A percentile compares a stretch with the other conserved stretches of the same genome.
These are phyloP conservation scores for Picea glauca DNA, from an alignment of 75 land plant species.

Conservation along the genomic window DNA sequence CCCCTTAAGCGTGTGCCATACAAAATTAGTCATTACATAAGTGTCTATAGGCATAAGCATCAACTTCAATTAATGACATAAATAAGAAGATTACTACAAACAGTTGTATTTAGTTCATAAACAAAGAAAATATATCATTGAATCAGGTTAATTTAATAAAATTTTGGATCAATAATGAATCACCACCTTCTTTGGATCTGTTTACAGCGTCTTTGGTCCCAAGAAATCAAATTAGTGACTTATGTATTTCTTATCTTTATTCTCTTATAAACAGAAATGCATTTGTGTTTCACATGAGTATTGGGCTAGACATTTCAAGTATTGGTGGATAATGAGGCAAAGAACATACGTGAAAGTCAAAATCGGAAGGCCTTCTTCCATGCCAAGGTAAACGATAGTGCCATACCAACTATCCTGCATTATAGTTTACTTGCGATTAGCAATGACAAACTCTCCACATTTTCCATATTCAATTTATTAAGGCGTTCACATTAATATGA, in stretches of 20 bases:
- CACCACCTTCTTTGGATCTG: background rate
- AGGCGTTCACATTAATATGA: background rate
- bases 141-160: background rate
- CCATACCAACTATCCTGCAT: conserved; percentile 85
- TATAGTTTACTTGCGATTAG: background rate
- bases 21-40: background rate
- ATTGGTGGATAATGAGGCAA: background rate
- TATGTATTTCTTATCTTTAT: background rate
- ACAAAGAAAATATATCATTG: background rate
- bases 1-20: too few species aligned
- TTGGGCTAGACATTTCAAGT: background rate
- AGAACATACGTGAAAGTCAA: conserved; percentile 84
- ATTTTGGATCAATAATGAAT: background rate
- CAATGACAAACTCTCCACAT: background rate
- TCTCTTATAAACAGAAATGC: background rate
- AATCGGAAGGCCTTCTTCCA: conserved; percentile 67
- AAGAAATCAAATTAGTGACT: background rate
- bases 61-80: background rate
- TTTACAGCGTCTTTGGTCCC: background rate
- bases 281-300: background rate
- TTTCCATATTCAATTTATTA: conserved; percentile 4
- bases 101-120: background rate
- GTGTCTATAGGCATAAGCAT: conserved; percentile 1
- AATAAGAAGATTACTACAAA: background rate
- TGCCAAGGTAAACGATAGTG: conserved; percentile 70